Conservation (phyloP, 2,329 filamentous ascomycete species). For the Colletotrichum acutatum region DNA sequence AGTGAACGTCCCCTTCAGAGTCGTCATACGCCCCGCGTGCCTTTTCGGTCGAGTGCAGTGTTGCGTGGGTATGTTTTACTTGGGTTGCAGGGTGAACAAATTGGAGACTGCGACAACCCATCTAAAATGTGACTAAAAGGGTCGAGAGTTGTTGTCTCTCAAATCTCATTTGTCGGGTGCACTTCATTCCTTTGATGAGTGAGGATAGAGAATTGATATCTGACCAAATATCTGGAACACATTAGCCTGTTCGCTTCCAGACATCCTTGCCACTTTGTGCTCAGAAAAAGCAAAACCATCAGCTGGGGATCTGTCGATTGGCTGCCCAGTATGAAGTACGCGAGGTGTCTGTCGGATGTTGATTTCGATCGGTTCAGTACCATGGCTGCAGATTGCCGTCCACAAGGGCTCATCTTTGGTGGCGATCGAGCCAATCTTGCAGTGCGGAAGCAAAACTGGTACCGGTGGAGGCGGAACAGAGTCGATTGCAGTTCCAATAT, state of each 20-base stretch:
- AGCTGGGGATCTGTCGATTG: background rate
- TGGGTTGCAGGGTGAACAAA: background rate
- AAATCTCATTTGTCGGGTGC: slow-evolving; percentile 5
- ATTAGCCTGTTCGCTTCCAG: slow-evolving; percentile 3
- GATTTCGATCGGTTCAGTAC: background rate
- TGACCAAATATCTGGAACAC: slow-evolving; percentile 20
- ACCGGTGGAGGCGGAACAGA: background rate
- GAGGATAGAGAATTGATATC: slow-evolving; percentile 12
- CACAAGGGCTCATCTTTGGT: background rate
- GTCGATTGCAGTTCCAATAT: background rate
- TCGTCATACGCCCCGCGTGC: background rate
- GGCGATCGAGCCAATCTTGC: slow-evolving; percentile 18
- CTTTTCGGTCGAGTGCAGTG: background rate
- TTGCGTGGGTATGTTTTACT: background rate
- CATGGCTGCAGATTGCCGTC: background rate
- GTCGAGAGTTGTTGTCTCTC: slow-evolving; percentile 3
- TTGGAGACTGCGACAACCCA: background rate
- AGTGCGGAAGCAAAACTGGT: slow-evolving; percentile 1
- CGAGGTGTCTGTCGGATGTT: slow-evolving; percentile 5
- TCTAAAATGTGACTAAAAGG: background rate
- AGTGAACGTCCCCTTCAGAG: background rate
- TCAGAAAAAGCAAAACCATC: slow-evolving; percentile 25
- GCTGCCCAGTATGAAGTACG: slow-evolving; percentile 1
- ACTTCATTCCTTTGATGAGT: slow-evolving; percentile 4
- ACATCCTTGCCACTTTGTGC: background rate